Conservation (phyloP, 139 green algal species). For the Tetratostichococcus sp. region DNA sequence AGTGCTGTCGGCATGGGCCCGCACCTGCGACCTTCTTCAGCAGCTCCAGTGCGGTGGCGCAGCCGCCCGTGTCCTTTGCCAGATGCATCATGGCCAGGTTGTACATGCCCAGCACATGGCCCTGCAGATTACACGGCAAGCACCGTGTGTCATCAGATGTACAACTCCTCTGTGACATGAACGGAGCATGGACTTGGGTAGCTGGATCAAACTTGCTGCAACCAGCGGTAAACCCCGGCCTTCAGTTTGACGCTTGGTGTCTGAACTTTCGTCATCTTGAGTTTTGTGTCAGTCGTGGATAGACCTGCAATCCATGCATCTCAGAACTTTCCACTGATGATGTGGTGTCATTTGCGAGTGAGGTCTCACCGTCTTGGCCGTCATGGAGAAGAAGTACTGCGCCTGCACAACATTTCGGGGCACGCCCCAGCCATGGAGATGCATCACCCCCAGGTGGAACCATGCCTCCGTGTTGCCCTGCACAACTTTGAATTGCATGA, state of each 20-base stretch:
- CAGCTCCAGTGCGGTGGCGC: conserved; percentile 34
- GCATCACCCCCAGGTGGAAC: conserved; percentile 79
- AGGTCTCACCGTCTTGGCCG: conserved; percentile 16
- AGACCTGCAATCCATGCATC: no score
- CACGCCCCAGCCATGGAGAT: conserved; percentile 56
- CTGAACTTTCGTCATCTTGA: no score
- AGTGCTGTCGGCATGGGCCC: no score
- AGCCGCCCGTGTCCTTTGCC: conserved; percentile 21
- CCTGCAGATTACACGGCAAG: conserved; percentile 8
- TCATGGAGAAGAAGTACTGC: conserved; percentile 27
- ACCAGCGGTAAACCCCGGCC: no score
- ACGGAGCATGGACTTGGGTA: no score
- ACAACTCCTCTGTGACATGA: no score
- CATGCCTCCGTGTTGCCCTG: conserved; percentile 54
- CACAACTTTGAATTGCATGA: background rate
- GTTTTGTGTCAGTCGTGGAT: no score
- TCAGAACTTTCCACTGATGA: no score
- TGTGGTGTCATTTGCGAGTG: no score
- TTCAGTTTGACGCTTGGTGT: no score
- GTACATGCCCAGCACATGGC: conserved; percentile 84
- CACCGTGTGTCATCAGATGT: no score
- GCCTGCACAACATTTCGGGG: conserved; percentile 19
- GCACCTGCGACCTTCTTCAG: conserved; percentile 44
- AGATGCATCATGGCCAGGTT: conserved; percentile 88
- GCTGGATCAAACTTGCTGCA: no score